Evolutionary conservation across 2,329 filamentous ascomycete species (phyloP).

Genomic region (Sporothrix brasiliensis): DNA sequence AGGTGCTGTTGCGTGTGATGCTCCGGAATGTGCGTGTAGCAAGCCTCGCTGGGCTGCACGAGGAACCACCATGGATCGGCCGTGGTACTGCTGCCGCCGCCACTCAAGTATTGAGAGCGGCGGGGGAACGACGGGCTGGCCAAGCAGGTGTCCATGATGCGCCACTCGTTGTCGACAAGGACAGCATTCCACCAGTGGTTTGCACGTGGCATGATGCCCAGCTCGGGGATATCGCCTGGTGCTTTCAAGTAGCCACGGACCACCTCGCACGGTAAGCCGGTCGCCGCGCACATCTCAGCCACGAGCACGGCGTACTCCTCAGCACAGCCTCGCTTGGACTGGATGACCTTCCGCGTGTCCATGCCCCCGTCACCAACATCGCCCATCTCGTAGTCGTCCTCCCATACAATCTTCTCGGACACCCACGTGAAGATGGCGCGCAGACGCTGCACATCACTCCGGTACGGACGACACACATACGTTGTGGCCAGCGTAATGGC

Average conservation of each 20-base stretch:
- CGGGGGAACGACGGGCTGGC: constrained; percentile 88
- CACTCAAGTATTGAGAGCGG: constrained; percentile 73
- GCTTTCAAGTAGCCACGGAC: constrained; percentile 88
- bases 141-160: constrained; percentile 91
- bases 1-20: constrained; percentile 89
- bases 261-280: constrained; percentile 84
- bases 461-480: constrained; percentile 90
- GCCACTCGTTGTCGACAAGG: constrained; percentile 91
- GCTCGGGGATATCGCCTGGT: constrained; percentile 80
- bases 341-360: constrained; percentile 81
- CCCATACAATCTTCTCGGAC: constrained; percentile 91
- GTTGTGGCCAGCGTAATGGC: constrained; percentile 81
- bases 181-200: constrained; percentile 99
- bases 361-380: constrained; percentile 65
- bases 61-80: constrained; percentile 95
- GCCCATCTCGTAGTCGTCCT: constrained; percentile 85
- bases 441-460: constrained; percentile 89
- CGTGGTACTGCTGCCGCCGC: constrained; percentile 57
- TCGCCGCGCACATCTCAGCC: constrained; percentile 88
- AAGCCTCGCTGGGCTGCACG: constrained; percentile 82
- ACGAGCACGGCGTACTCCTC: constrained; percentile 89
- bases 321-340: constrained; percentile 79
- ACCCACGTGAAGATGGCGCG: constrained; percentile 98
- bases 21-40: constrained; percentile 93
- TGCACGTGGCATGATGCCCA: constrained; percentile 77